Evolutionary conservation across 192 early-diverging fungal genomes (phyloP).

Genomic region (Gryganskiella cystojenkinii): DNA sequence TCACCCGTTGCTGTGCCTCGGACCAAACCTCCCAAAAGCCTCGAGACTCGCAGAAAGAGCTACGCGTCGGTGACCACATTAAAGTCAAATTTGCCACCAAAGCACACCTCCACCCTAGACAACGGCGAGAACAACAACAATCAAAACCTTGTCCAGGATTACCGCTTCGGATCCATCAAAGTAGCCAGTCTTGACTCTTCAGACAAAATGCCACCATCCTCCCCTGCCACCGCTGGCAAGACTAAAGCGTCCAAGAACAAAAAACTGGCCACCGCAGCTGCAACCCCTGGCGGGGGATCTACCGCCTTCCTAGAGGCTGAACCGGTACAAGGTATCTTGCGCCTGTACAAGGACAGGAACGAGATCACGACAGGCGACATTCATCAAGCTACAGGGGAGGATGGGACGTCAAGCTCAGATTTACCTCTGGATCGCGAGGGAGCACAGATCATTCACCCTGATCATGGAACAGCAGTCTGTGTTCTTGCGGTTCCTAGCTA

Average conservation of each 20-base stretch:
- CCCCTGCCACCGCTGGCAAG: neutral
- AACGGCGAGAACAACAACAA: neutral
- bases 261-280: conserved; percentile 1
- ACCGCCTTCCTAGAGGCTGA: conserved; percentile 24
- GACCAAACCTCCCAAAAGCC: no score
- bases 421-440: conserved; percentile 10
- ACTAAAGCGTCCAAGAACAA: conserved; percentile 8
- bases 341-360: conserved; percentile 68
- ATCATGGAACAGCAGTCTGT: conserved; percentile 64
- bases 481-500: conserved; percentile 91
- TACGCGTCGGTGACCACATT: no score
- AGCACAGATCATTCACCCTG: conserved; percentile 42
- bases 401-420: conserved; percentile 1
- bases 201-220: neutral
- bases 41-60: no score
- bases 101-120: neutral
- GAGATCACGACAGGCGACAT: conserved; percentile 55
- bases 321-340: conserved; percentile 65
- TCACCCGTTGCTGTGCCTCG: no score
- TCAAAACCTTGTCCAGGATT: conserved; percentile 10
- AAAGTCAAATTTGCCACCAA: neutral
- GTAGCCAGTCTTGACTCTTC: conserved; percentile 20
- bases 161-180: conserved; percentile 28
- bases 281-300: neutral
- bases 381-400: neutral